phyloP scores from a whole-genome alignment of 768 basidiomycete genomes.

The Tephrocybe sp. region DNA sequence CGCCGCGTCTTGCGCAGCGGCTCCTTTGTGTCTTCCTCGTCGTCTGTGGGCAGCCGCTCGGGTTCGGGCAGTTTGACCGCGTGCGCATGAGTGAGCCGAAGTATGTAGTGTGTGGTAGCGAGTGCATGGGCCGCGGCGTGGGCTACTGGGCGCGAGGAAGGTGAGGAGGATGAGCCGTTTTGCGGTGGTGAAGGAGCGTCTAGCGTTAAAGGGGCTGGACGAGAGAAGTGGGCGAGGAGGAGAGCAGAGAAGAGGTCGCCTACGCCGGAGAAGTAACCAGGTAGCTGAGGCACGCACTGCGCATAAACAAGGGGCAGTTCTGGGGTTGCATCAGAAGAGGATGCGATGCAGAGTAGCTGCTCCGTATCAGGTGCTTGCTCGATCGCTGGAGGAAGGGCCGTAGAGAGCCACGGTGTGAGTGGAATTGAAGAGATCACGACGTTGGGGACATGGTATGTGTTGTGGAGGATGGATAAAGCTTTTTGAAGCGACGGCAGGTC shows the following conservation, averaged over 20 bases:
- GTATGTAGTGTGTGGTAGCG: conserved; percentile 72
- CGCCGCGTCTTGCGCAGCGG: conserved; percentile 66
- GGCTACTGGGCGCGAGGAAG: conserved; percentile 41
- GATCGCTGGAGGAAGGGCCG: conserved; percentile 48
- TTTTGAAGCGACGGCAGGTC: conserved; percentile 63
- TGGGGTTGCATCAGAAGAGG: conserved; percentile 38
- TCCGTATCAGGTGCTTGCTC: conserved; percentile 37
- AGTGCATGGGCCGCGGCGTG: conserved; percentile 67
- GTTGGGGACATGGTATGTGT: conserved; percentile 73
- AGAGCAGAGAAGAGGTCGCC: conserved; percentile 97
- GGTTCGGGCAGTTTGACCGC: conserved; percentile 57
- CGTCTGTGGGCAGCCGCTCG: conserved; percentile 66
- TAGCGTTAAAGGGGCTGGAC: neutral
- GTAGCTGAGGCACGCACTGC: conserved; percentile 71
- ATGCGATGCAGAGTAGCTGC: conserved; percentile 81
- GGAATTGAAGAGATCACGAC: conserved; percentile 93
- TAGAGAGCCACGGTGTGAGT: conserved; percentile 58
- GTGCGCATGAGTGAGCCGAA: conserved; percentile 58
- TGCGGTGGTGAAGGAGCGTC: neutral
- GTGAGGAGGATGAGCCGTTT: neutral
- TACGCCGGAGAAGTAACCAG: conserved; percentile 94
- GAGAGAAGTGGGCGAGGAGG: conserved; percentile 69
- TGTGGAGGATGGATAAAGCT: conserved; percentile 76
- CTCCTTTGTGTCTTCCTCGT: conserved; percentile 68
- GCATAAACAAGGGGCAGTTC: conserved; percentile 51